These are phyloP conservation scores for Hondaea fermentalgiana DNA, from an alignment of 108 stramenopile species.

Conservation along the genomic window DNA sequence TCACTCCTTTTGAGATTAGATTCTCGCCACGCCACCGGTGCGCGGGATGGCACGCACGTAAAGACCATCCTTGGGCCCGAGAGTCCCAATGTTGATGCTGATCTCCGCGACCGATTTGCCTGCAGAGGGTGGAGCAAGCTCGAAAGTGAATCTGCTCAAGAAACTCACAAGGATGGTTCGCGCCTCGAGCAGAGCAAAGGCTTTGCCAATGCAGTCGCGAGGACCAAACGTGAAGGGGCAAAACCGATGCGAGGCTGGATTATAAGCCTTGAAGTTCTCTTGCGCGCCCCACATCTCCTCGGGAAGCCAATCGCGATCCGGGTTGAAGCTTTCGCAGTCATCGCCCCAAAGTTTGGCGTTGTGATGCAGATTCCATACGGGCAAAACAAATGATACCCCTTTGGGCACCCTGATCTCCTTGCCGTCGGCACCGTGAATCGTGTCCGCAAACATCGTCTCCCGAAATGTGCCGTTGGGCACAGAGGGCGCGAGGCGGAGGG, in stretches of 20 bases:
- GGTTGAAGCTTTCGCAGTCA: not conserved
- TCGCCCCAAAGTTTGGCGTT: not conserved
- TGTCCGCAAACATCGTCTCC: not conserved
- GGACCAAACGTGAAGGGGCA: conserved; percentile 16
- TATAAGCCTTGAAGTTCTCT: not conserved
- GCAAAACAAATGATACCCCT: not conserved
- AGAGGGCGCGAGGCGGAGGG: not conserved
- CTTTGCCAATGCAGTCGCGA: not conserved
- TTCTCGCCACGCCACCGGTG: not conserved
- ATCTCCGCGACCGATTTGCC: not conserved
- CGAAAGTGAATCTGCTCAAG: not conserved
- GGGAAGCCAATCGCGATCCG: not conserved
- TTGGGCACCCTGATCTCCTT: not conserved
- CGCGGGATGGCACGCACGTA: not conserved
- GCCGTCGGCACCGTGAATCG: not conserved
- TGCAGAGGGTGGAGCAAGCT: not conserved
- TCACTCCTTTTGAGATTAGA: not conserved
- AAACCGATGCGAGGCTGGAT: not conserved
- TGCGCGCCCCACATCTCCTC: not conserved
- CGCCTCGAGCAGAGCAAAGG: not conserved
- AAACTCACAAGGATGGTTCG: not conserved
- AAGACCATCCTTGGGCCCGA: not conserved
- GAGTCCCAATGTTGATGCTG: not conserved
- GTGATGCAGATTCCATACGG: not conserved
- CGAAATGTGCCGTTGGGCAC: conserved; percentile 14